A percentile compares a stretch with the other conserved stretches of the same genome.
Conservation (phyloP, 2,329 filamentous ascomycete species). For the Alternaria panax region DNA sequence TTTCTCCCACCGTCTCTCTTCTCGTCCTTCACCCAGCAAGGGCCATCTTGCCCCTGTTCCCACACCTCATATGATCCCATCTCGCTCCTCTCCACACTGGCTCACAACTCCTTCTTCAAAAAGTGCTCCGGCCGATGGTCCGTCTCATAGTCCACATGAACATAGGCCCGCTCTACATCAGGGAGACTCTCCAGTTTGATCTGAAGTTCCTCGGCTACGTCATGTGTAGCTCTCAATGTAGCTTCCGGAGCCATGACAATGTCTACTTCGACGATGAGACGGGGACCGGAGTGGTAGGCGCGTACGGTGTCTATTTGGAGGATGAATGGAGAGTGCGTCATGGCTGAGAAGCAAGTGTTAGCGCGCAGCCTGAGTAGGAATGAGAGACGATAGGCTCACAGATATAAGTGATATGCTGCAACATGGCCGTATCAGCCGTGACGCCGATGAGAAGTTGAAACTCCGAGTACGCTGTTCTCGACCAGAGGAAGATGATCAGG, state of each 20-base stretch:
- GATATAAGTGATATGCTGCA: slow-evolving; percentile 95
- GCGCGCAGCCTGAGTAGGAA: neutral
- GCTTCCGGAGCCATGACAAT: slow-evolving; percentile 86
- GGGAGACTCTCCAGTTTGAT: slow-evolving; percentile 92
- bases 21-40: neutral
- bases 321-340: slow-evolving; percentile 85
- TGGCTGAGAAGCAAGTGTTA: slow-evolving; percentile 53
- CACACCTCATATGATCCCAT: neutral
- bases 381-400: slow-evolving; percentile 59
- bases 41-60: neutral
- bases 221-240: slow-evolving; percentile 80
- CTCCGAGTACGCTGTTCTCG: slow-evolving; percentile 83
- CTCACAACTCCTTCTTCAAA: slow-evolving; percentile 68
- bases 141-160: slow-evolving; percentile 97
- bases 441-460: slow-evolving; percentile 92
- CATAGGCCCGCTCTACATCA: slow-evolving; percentile 91
- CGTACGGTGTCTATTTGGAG: slow-evolving; percentile 92
- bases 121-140: slow-evolving; percentile 90
- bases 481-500: slow-evolving; percentile 81
- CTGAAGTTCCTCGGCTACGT: slow-evolving; percentile 92
- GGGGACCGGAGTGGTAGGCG: slow-evolving; percentile 87
- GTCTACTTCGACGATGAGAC: slow-evolving; percentile 94
- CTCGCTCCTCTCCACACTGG: neutral
- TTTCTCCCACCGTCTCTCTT: too few species aligned
- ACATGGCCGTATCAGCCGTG: slow-evolving; percentile 80